Conservation (phyloP, 768 basidiomycete species). For the Trametes meyenii region DNA sequence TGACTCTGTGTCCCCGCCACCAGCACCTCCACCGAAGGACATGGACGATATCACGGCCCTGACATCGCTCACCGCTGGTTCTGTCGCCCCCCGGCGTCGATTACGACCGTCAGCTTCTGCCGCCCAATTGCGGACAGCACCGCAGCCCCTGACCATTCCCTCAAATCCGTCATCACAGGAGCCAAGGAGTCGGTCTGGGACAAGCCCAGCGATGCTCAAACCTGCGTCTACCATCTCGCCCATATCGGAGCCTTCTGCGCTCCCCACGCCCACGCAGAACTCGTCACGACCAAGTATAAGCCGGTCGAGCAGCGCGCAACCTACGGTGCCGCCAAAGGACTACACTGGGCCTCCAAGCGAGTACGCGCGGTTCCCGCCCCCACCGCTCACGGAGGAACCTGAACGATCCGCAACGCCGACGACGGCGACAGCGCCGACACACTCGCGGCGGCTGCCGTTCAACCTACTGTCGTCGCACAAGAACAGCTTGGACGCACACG, state of each 20-base stretch:
- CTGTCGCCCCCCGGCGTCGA: slow-evolving; percentile 58
- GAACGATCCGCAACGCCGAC: slow-evolving; percentile 50
- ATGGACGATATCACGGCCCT: slow-evolving; percentile 43
- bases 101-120: slow-evolving; percentile 79
- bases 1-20: slow-evolving; percentile 50
- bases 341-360: slow-evolving; percentile 70
- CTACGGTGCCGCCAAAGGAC: slow-evolving; percentile 29
- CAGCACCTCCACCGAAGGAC: slow-evolving; percentile 53
- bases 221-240: slow-evolving; percentile 45
- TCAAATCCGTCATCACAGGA: slow-evolving; percentile 39
- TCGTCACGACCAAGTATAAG: slow-evolving; percentile 46
- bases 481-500: slow-evolving; percentile 36
- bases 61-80: slow-evolving; percentile 51
- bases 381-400: slow-evolving; percentile 45
- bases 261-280: slow-evolving; percentile 40
- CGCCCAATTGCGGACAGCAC: slow-evolving; percentile 65
- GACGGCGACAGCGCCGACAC: slow-evolving; percentile 33
- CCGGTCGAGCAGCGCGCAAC: slow-evolving; percentile 43
- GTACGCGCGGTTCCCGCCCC: slow-evolving; percentile 67
- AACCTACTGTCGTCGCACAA: slow-evolving; percentile 55
- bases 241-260: slow-evolving; percentile 18
- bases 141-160: slow-evolving; percentile 39
- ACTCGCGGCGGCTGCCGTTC: slow-evolving; percentile 63
- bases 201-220: slow-evolving; percentile 56
- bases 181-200: slow-evolving; percentile 64